A percentile compares a stretch with the other conserved stretches of the same genome.
Evolutionary conservation across 2,329 filamentous ascomycete species (phyloP).

Genomic region (Ascocoryne sarcoides): DNA sequence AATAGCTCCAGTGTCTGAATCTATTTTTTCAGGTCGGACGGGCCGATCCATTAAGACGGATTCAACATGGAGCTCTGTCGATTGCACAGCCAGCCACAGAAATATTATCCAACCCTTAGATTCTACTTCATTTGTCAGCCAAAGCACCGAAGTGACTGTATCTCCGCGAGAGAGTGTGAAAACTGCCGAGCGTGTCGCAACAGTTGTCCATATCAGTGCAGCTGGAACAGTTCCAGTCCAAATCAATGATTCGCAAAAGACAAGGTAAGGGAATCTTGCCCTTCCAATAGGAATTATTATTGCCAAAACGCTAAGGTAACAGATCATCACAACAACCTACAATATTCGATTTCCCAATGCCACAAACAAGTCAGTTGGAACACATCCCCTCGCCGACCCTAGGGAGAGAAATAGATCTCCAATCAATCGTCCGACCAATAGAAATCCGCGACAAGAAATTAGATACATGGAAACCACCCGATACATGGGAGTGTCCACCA

Average conservation of each 20-base stretch:
- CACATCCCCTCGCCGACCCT: too few relatives aligned
- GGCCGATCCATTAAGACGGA: conserved; percentile 29
- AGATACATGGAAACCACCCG: conserved; percentile 20
- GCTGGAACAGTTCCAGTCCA: conserved; percentile 15
- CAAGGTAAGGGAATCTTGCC: conserved; percentile 14
- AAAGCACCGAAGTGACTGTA: conserved; percentile 32
- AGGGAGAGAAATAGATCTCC: too few relatives aligned
- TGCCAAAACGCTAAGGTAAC: too few relatives aligned
- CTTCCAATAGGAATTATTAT: too few relatives aligned
- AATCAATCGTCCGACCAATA: too few relatives aligned
- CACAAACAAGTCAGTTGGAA: too few relatives aligned
- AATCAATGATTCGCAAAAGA: conserved; percentile 10
- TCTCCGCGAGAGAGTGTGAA: conserved; percentile 29
- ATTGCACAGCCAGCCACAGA: conserved; percentile 17
- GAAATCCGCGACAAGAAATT: too few relatives aligned
- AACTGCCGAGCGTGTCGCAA: conserved; percentile 27
- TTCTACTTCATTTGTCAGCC: conserved; percentile 35
- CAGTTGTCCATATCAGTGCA: conserved; percentile 32
- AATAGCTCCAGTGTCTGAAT: conserved; percentile 30
- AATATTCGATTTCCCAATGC: conserved; percentile 20
- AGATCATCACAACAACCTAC: conserved; percentile 5
- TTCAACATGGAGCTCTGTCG: conserved; percentile 23
- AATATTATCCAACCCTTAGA: conserved; percentile 33
- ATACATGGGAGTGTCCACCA: conserved; percentile 14
- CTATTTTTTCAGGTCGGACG: conserved; percentile 38